phyloP scores from a whole-genome alignment of 73 alveolate genomes.

The Stentor roeselii region DNA sequence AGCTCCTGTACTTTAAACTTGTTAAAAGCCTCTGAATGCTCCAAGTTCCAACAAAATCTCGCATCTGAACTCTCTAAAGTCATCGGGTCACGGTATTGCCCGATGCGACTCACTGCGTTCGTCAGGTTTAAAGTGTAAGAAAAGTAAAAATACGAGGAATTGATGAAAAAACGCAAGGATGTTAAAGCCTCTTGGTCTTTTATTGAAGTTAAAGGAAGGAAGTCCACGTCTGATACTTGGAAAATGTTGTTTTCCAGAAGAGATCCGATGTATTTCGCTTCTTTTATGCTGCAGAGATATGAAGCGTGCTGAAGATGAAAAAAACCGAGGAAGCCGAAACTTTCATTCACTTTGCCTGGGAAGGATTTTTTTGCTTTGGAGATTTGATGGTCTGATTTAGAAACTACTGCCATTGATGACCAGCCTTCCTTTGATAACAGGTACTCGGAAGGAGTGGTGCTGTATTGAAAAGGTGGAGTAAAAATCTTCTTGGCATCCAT shows the following conservation, averaged over 20 bases:
- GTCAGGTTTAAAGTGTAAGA: conserved; percentile 83
- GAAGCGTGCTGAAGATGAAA: not conserved
- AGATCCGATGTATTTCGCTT: not conserved
- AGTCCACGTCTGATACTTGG: not conserved
- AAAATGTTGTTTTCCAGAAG: not conserved
- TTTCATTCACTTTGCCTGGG: not conserved
- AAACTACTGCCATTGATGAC: not conserved
- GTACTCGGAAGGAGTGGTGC: not conserved
- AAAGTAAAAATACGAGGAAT: conserved; percentile 65
- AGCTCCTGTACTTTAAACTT: conserved; percentile 32
- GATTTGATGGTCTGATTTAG: not conserved
- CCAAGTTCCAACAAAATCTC: conserved; percentile 61
- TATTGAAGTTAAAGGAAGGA: conserved; percentile 4
- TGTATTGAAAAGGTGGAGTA: not conserved
- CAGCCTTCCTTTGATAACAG: not conserved
- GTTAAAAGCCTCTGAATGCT: conserved; percentile 59
- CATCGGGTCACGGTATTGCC: conserved; percentile 30
- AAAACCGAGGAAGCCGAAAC: not conserved
- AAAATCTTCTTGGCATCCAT: conserved; percentile 12
- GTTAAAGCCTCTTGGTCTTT: conserved; percentile 39
- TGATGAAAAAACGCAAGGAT: conserved; percentile 37
- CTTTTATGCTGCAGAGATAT: not conserved
- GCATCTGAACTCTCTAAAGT: conserved; percentile 36
- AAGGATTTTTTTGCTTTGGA: not conserved
- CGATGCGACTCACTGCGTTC: conserved; percentile 41